Percentiles rank a stretch among this genome's conserved stretches.
Evolutionary conservation across 1,139 yeast genomes (phyloP).

Genomic region (Scheffersomyces stambukii): DNA sequence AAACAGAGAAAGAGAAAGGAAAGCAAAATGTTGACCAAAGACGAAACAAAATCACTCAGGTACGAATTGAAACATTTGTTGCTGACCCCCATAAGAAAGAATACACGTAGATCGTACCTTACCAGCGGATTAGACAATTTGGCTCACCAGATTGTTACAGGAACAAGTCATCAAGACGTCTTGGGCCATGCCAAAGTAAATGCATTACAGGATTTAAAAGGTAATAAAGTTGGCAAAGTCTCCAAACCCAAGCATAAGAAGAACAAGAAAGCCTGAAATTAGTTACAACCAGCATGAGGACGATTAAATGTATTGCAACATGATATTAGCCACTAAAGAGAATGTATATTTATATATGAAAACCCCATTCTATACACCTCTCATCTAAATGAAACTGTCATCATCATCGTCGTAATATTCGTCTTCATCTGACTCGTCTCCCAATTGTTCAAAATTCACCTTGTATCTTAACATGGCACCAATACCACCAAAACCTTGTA

Average conservation of each 20-base stretch:
- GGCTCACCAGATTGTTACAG: slow-evolving; percentile 78
- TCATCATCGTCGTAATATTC: slow-evolving; percentile 78
- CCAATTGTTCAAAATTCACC: slow-evolving; percentile 93
- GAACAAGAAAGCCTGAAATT: slow-evolving; percentile 5
- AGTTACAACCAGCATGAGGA: slow-evolving; percentile 3
- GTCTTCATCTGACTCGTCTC: slow-evolving; percentile 79
- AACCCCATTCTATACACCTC: not conserved
- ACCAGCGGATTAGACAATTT: slow-evolving; percentile 82
- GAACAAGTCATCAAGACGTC: slow-evolving; percentile 64
- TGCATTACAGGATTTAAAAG: slow-evolving; percentile 66
- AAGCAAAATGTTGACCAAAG: slow-evolving; percentile 49
- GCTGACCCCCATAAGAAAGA: slow-evolving; percentile 58
- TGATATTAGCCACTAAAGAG: slow-evolving; percentile 1
- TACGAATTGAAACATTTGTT: slow-evolving; percentile 57
- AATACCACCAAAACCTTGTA: slow-evolving; percentile 96
- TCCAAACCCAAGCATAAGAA: slow-evolving; percentile 13
- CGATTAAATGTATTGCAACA: slow-evolving; percentile 2
- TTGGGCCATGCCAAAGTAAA: slow-evolving; percentile 66
- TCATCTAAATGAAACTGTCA: slow-evolving; percentile 47
- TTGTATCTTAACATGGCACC: slow-evolving; percentile 95
- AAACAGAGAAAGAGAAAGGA: slow-evolving; percentile 61
- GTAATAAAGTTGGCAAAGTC: slow-evolving; percentile 16
- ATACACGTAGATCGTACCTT: slow-evolving; percentile 67
- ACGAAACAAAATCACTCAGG: slow-evolving; percentile 45
- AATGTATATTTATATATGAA: not conserved